Evolutionary conservation across 1,139 yeast genomes (phyloP).

Genomic region (Pneumocystis carinii): DNA sequence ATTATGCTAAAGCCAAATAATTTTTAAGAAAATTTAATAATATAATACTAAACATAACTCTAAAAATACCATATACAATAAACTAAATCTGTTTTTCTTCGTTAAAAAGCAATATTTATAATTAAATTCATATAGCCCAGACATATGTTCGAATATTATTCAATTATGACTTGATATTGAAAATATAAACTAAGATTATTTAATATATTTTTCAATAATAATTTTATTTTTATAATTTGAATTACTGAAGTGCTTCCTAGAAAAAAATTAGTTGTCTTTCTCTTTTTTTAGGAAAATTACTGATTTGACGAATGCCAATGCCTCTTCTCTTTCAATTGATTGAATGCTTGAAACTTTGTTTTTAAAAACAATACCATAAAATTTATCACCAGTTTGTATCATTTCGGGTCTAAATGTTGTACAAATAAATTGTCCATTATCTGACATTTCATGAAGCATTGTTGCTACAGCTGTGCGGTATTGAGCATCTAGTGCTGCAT

Average conservation of each 20-base stretch:
- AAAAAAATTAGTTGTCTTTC: background rate
- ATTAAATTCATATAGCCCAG: background rate
- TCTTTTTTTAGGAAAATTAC: conserved; percentile 6
- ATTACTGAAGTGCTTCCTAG: background rate
- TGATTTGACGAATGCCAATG: conserved; percentile 57
- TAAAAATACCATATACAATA: background rate
- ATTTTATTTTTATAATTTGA: background rate
- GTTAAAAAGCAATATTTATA: background rate
- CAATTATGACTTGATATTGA: background rate
- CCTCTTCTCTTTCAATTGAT: conserved; percentile 57
- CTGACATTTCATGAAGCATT: conserved; percentile 50
- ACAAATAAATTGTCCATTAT: conserved; percentile 74
- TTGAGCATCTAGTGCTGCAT: conserved; percentile 87
- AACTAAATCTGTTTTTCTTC: background rate
- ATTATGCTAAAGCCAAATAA: background rate
- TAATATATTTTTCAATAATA: background rate
- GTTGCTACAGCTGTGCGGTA: conserved; percentile 79
- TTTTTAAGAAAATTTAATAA: background rate
- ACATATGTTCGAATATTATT: background rate
- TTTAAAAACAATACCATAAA: conserved; percentile 73
- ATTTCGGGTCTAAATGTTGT: conserved; percentile 92
- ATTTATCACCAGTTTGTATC: conserved; percentile 72
- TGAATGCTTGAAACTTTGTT: conserved; percentile 70
- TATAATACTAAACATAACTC: background rate
- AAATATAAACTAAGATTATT: background rate